These are phyloP conservation scores for Fusarium buharicum DNA, from an alignment of 2,329 filamentous ascomycete genomes.

Conservation along the genomic window DNA sequence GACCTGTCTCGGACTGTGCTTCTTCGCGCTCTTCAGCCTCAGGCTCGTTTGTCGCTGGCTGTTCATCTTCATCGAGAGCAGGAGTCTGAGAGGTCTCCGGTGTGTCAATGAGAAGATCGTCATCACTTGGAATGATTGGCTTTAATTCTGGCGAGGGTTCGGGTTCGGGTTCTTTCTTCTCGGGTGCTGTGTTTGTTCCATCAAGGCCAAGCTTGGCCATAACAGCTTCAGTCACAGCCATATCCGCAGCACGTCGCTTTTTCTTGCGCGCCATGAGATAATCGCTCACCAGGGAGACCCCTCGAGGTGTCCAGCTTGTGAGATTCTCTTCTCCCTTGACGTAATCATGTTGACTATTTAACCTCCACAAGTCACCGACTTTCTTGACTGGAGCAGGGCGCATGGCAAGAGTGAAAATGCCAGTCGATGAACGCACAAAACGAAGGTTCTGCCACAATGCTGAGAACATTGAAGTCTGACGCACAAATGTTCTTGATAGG, in stretches of 20 bases:
- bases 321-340: conserved; percentile 95
- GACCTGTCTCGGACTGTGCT: conserved; percentile 38
- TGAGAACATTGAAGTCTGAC: conserved; percentile 87
- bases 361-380: conserved; percentile 92
- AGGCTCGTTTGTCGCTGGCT: conserved; percentile 5
- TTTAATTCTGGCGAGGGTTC: conserved; percentile 52
- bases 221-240: conserved; percentile 77
- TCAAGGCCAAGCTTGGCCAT: conserved; percentile 68
- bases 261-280: conserved; percentile 81
- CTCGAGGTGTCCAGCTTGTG: conserved; percentile 85
- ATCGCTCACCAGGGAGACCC: conserved; percentile 90
- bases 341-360: conserved; percentile 94
- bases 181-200: conserved; percentile 50
- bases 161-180: conserved; percentile 51
- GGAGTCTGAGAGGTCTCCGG: conserved; percentile 62
- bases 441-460: conserved; percentile 86
- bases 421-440: conserved; percentile 86
- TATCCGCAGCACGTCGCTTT: conserved; percentile 78
- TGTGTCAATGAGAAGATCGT: conserved; percentile 68
- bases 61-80: conserved; percentile 48
- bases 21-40: conserved; percentile 1
- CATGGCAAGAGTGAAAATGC: conserved; percentile 86
- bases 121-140: conserved; percentile 61
- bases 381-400: conserved; percentile 90
- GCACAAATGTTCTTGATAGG: conserved; percentile 82